These are phyloP conservation scores for Leptographium radiaticola DNA, from an alignment of 2,329 filamentous ascomycete genomes.

Conservation along the genomic window DNA sequence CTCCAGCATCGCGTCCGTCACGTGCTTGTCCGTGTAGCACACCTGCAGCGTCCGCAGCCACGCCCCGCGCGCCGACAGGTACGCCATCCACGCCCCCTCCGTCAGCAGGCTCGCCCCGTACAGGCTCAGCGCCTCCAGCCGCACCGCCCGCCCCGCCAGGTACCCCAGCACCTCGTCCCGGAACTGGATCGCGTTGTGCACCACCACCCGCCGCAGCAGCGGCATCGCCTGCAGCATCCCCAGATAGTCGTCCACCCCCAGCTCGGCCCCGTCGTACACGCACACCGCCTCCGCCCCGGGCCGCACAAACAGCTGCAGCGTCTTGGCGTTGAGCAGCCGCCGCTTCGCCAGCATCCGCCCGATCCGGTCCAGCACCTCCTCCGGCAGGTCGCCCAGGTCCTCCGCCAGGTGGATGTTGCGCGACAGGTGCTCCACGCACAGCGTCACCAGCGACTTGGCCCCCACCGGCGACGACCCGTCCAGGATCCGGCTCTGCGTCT, in stretches of 20 bases:
- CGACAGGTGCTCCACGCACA: slow-evolving; percentile 50
- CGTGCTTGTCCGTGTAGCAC: slow-evolving; percentile 71
- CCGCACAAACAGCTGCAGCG: slow-evolving; percentile 43
- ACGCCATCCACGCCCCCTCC: slow-evolving; percentile 59
- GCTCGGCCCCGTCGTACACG: slow-evolving; percentile 47
- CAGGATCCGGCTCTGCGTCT: slow-evolving; percentile 70
- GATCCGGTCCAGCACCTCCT: slow-evolving; percentile 42
- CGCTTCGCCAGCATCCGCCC: slow-evolving; percentile 47
- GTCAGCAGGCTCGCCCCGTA: slow-evolving; percentile 76
- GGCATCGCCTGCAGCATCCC: slow-evolving; percentile 68
- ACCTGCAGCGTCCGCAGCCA: slow-evolving; percentile 59
- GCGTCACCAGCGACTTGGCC: slow-evolving; percentile 52
- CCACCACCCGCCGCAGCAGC: slow-evolving; percentile 54
- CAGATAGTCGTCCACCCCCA: slow-evolving; percentile 64
- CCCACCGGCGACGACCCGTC: slow-evolving; percentile 58
- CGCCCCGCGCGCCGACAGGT: slow-evolving; percentile 52
- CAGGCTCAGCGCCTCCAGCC: slow-evolving; percentile 62
- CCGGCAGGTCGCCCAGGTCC: slow-evolving; percentile 46
- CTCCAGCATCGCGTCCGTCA: slow-evolving; percentile 57
- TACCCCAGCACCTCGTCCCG: slow-evolving; percentile 77
- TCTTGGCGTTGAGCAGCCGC: slow-evolving; percentile 39
- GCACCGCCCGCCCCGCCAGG: slow-evolving; percentile 56
- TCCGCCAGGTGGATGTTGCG: slow-evolving; percentile 51
- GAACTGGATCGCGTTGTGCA: slow-evolving; percentile 82
- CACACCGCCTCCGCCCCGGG: slow-evolving; percentile 35